Base-by-base conservation (phyloP, 2,329 filamentous ascomycete genomes). In the Aspergillus sergii region DNA sequence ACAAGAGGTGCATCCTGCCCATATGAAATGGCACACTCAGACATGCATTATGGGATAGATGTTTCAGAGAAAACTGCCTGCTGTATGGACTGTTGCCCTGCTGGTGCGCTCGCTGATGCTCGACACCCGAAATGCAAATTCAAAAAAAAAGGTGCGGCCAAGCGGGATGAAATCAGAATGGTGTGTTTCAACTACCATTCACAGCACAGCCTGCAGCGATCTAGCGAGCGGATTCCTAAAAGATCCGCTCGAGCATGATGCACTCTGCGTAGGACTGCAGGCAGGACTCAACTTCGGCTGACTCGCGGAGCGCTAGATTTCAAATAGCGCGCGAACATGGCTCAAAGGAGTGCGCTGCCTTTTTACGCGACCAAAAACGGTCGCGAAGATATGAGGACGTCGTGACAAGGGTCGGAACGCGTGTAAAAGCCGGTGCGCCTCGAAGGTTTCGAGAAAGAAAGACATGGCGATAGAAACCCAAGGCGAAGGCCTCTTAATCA, bases 401-500 rank as follows among this genome's bases (percentile, higher is more conserved):
- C 62, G 66, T 69, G 67, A 68, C 62, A 63, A 63, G 58, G 62
- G 66, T 72, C 71, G 71, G 65, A 72, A 70, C 63, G 69, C 71
- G 70, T 70, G 71, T 72, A 66, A 71, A 71, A 72, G 70, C 72
- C 73, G 73, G 72, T 75, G 73, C 75, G 74, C 74, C 75, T 74
- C 77, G 67, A 72, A 69, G 71, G 73, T 75, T 72, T 77, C 72
- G 76, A 80, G 75, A 65, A 79, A 55, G 51, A 74, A 68, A 74
- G 78, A 83, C 77, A 82, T 83, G 87, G 86, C 88, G 88, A 90
- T 86, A 82, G 86, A 88, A 89, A 85, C 88, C 88, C 88, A 85
- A 86, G 84, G 88, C 81, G 78, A 82, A 76, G 82, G 87, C 89
- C 89, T 90, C 85, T 91, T 88, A 85, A 89, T 93, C 91, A 93